These are phyloP conservation scores for Moricandia moricandioides DNA, from an alignment of 345 rosid species.

Conservation along the genomic window DNA sequence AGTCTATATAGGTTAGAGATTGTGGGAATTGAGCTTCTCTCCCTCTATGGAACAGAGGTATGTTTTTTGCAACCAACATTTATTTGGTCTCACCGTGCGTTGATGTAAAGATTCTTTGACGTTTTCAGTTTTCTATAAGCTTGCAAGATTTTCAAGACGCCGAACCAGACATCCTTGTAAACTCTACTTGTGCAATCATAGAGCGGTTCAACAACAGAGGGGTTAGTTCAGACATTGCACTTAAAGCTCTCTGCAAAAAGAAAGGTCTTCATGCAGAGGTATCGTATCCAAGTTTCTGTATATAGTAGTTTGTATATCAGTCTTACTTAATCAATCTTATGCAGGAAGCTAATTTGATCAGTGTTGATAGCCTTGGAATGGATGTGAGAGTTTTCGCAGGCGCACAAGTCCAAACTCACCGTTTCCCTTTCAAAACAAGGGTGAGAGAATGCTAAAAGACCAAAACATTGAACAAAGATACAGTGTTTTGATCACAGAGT, in stretches of 20 bases:
- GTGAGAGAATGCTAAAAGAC: slow-evolving; percentile 37
- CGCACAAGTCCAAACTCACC: slow-evolving; percentile 74
- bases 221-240: slow-evolving; percentile 55
- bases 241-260: slow-evolving; percentile 87
- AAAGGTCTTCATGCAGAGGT: slow-evolving; percentile 85
- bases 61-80: slow-evolving; percentile 26
- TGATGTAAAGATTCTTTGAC: slow-evolving; percentile 33
- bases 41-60: slow-evolving; percentile 81
- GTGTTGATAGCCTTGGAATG: slow-evolving; percentile 89
- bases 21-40: slow-evolving; percentile 74
- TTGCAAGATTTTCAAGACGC: slow-evolving; percentile 90
- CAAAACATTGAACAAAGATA: not conserved
- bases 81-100: not conserved
- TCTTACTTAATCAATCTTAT: not conserved
- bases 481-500: not conserved
- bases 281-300: slow-evolving; percentile 13
- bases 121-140: slow-evolving; percentile 57
- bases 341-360: slow-evolving; percentile 77
- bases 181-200: slow-evolving; percentile 65
- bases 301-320: not conserved
- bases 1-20: slow-evolving; percentile 72
- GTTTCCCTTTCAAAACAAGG: slow-evolving; percentile 86
- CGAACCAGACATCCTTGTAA: slow-evolving; percentile 74
- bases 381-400: slow-evolving; percentile 82
- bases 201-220: slow-evolving; percentile 66